Base-by-base conservation (phyloP, 768 basidiomycete genomes). In the Leccinum disarticulatum region DNA sequence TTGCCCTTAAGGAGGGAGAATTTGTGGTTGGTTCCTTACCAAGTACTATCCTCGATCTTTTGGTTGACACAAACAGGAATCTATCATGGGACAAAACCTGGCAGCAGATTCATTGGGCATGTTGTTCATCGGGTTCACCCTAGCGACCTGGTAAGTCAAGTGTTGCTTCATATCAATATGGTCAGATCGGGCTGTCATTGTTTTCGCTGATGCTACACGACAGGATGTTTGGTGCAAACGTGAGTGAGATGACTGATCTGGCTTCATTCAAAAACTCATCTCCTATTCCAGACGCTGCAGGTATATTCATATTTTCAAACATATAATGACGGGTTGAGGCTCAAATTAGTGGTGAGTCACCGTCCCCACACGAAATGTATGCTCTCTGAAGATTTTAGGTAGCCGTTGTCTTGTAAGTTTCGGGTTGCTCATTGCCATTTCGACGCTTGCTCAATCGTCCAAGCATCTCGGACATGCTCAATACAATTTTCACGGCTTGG, bases 151-250 rank as follows among this genome's bases (percentile, higher is more conserved):
- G 62, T 64, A 27, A 57, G 60, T 51, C 14, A 13, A 5, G 14
- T 30, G 10, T 15, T 25, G 8, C 17, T 3, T 2, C 5, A 22
- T 33, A 22, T 48, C 41, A 4, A 43, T 43, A 43, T 2, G n/a
- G 10, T 43, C 43, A 43, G n/a, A 43, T 43, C 3, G 4, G 48
- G 5, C 1, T 13, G 19, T 10, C n/a, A 46, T 31, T 19, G 17
- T 27, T 49, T 50, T 50, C 48, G 30, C 25, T 59, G 28, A 30
- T 19, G 5, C 22, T 7, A 10, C 31, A 33, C 5, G 4, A 22
- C 53, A 64, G 64, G 57, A 19, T 66, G 14, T 66, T 66, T 48
- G 64, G 61, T 15, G 51, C 33, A 5, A 61, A 61, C 41, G 64
- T 61, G 54, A 57, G 54, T 3, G 14, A 22, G n/a, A 13, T 17